A percentile compares a stretch with the other conserved stretches of the same genome.
Conservation (phyloP, 306 rosid genomes). For the barrel medic (Medicago truncatula) region DNA sequence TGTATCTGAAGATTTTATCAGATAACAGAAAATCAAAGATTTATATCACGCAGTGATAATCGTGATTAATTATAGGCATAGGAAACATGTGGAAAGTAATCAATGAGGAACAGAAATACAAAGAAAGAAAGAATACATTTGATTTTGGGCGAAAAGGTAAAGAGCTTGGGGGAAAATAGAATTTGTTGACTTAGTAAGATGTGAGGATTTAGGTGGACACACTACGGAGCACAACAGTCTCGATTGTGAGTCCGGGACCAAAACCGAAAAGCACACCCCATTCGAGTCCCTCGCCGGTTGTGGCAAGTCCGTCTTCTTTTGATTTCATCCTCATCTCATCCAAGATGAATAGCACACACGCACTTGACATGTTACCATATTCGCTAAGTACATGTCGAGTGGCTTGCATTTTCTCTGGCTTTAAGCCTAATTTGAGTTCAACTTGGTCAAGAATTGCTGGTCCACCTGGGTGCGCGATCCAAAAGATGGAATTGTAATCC, state of each 20-base stretch:
- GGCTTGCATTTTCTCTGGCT: conserved; percentile 40
- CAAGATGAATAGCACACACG: background rate
- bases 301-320: conserved; percentile 5
- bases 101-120: background rate
- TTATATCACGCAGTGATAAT: background rate
- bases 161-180: background rate
- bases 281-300: conserved; percentile 2
- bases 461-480: conserved; percentile 47
- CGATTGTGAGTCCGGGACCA: background rate
- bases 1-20: background rate
- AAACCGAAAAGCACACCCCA: conserved; percentile 12
- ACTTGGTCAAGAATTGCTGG: conserved; percentile 22
- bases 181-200: background rate
- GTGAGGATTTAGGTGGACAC: conserved; percentile 8
- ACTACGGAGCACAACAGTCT: background rate
- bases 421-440: conserved; percentile 38
- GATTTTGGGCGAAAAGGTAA: background rate
- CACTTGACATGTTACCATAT: conserved; percentile 8
- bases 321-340: conserved; percentile 10
- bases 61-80: background rate
- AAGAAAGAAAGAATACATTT: background rate
- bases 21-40: background rate
- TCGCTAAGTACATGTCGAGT: conserved; percentile 30
- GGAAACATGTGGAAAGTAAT: background rate
- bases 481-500: conserved; percentile 45